Evolutionary conservation across 768 basidiomycete species (phyloP), one percentile per base, ranked within the genome.

Genomic region (Rubroboletus pulcherrimus): DNA sequence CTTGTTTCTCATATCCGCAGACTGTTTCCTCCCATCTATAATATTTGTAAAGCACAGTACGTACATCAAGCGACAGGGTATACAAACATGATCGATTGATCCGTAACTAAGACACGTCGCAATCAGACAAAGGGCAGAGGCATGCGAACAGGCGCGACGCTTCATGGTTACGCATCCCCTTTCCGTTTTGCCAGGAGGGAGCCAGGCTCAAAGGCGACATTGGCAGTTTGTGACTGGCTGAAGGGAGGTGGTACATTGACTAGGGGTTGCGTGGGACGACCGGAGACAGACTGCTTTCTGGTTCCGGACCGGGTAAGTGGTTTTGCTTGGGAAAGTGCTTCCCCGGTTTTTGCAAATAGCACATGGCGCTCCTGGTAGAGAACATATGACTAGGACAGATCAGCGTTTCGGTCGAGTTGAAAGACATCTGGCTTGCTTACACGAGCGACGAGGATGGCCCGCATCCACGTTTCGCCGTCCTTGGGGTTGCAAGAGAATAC

Each of bases 311-410:
- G 76, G 19, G 72, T 58, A 19, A 77, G 70, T 3, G 66, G 59
- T 49, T 73, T 75, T 26, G 63, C 61, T 51, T 71, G 68, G n/a
- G 64, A 53, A 33, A 57, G 58, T 3, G 8, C 10, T 34, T 70
- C 70, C 38, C 55, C 60, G 1, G 63, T 33, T 56, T 64, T 71
- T 30, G 71, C 59, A 87, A 77, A 55, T 21, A 71, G 49, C 17
- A 90, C 79, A 55, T 87, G 81, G 39, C 85, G 83, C 65, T 92
- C 91, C 72, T 92, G 91, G 63, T 86, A 78, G 19, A 93, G 77
- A 46, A 92, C 84, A 66, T 91, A 92, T 2, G 91, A 93, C 90
- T 93, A 56, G 19, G 55, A 43, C 51, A 53, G 49, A 62, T 66
- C 11, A 62, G 56, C 34, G 50, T 31, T 7, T 38, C 15, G 5